Base-by-base conservation (phyloP, 2,329 filamentous ascomycete genomes). In the Colletotrichum somersetense region DNA sequence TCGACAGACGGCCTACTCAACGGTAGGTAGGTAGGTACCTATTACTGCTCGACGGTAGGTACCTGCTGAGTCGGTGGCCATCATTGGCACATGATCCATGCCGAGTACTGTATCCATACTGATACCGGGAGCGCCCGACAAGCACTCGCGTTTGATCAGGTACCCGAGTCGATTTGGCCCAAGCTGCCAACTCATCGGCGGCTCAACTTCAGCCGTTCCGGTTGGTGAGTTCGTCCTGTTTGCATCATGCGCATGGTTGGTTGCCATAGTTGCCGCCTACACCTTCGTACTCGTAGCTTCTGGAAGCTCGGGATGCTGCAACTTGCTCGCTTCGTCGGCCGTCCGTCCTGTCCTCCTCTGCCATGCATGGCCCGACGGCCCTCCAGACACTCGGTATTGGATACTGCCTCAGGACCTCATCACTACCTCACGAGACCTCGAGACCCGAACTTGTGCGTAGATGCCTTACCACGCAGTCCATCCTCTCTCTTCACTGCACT, bases 181-280 rank as follows among this genome's bases (percentile, higher is more conserved):
- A 71, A 48, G 35, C 59, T 72, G 70, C 62, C 70, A 72, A 69
- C 70, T 70, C 70, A 72, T 64, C 66, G 70, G 59, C 70, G 66
- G 70, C 70, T 70, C 55, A 48, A 35, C 46, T n/a, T 61, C 61
- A 50, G 35, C 61, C 42, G n/a, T 70, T 72, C 70, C 66, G 66
- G 66, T 72, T 72, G 70, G 70, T 69, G 59, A 38, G 30, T 65
- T 63, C 35, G 35, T 53, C 35, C 12, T 42, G 46, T 53, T 23
- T 35, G 40, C 61, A 42, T 53, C 16, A 35, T 18, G n/a, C 35
- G 14, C 10, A 30, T 52, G 61, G 61, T 53, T 63, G 61, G 61
- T 53, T 63, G 61, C 61, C 61, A 63, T 52, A 66, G 55, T 33
- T 72, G 59, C 38, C 33, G 14, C 55, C 35, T 64, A 46, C 55